These are phyloP conservation scores for Barnettozyma sucrosica DNA, from an alignment of 805 yeast genomes.

Conservation along the genomic window DNA sequence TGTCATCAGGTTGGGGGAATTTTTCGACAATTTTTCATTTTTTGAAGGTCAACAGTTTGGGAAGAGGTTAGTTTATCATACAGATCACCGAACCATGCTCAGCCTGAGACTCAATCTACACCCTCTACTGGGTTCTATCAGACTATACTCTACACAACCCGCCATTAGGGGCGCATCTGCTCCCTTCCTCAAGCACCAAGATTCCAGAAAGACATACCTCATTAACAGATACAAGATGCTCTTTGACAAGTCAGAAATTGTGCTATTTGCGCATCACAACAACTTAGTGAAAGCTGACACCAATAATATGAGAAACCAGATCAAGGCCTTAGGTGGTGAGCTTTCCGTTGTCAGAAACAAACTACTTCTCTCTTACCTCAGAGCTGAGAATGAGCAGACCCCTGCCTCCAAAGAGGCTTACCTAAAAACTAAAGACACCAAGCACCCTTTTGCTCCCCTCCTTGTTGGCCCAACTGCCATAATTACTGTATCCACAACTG, in stretches of 20 bases:
- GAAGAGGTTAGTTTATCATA: background rate
- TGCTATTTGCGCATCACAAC: conserved; percentile 80
- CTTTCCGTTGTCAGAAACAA: conserved; percentile 63
- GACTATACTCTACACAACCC: conserved; percentile 16
- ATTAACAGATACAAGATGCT: conserved; percentile 73
- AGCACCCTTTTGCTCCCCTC: conserved; percentile 66
- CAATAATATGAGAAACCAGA: conserved; percentile 52
- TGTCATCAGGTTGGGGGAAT: background rate
- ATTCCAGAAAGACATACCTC: conserved; percentile 80
- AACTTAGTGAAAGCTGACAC: conserved; percentile 70
- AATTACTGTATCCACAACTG: conserved; percentile 58
- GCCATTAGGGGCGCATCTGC: conserved; percentile 23
- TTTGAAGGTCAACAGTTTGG: background rate
- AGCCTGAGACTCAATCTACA: conserved; percentile 4
- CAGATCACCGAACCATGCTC: conserved; percentile 4
- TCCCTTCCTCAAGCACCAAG: conserved; percentile 44
- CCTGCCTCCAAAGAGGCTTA: conserved; percentile 63
- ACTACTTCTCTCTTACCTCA: conserved; percentile 69
- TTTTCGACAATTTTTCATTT: conserved; percentile 3
- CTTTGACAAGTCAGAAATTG: conserved; percentile 60
- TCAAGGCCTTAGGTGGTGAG: conserved; percentile 61
- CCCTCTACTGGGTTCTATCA: conserved; percentile 8
- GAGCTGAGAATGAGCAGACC: conserved; percentile 62
- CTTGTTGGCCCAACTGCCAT: conserved; percentile 85
- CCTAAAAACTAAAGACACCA: conserved; percentile 33